A percentile compares a stretch with the other conserved stretches of the same genome.
These are phyloP conservation scores for Atkinsonella texensis DNA, from an alignment of 2,329 filamentous ascomycete genomes.

Conservation along the genomic window DNA sequence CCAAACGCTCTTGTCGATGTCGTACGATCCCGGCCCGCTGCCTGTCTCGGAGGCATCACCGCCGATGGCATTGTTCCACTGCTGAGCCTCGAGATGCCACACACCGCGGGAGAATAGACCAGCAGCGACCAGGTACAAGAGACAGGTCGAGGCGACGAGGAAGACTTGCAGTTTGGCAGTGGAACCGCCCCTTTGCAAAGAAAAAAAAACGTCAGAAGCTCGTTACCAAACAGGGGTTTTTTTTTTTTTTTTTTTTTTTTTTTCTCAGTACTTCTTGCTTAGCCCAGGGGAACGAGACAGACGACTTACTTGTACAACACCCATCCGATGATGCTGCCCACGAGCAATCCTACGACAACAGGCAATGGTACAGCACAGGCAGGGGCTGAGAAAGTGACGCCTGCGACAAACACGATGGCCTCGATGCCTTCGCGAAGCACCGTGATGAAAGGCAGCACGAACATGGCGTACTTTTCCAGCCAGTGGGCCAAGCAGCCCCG, in stretches of 20 bases:
- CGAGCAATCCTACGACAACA: constrained; percentile 57
- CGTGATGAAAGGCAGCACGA: constrained; percentile 74
- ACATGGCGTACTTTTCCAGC: constrained; percentile 74
- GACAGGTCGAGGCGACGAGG: constrained; percentile 69
- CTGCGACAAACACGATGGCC: constrained; percentile 75
- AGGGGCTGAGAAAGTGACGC: constrained; percentile 65
- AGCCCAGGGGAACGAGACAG: not conserved
- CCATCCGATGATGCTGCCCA: constrained; percentile 57
- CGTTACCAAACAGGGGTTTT: not conserved
- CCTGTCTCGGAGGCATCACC: constrained; percentile 40
- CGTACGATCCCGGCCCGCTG: constrained; percentile 61
- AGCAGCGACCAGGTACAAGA: constrained; percentile 74
- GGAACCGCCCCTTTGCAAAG: constrained; percentile 25
- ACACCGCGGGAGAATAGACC: constrained; percentile 69
- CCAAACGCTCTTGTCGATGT: constrained; percentile 69
- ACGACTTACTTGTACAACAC: constrained; percentile 61
- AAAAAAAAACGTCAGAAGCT: too few relatives aligned
- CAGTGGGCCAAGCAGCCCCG: constrained; percentile 44
- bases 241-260: not conserved
- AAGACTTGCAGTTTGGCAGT: constrained; percentile 51
- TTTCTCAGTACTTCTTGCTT: too few relatives aligned
- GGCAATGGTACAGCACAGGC: constrained; percentile 68
- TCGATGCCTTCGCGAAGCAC: constrained; percentile 81
- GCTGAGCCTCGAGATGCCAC: constrained; percentile 60
- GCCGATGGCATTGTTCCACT: constrained; percentile 55